Evolutionary conservation across 2,329 filamentous ascomycete species (phyloP).

Genomic region (Penicillium sp.): DNA sequence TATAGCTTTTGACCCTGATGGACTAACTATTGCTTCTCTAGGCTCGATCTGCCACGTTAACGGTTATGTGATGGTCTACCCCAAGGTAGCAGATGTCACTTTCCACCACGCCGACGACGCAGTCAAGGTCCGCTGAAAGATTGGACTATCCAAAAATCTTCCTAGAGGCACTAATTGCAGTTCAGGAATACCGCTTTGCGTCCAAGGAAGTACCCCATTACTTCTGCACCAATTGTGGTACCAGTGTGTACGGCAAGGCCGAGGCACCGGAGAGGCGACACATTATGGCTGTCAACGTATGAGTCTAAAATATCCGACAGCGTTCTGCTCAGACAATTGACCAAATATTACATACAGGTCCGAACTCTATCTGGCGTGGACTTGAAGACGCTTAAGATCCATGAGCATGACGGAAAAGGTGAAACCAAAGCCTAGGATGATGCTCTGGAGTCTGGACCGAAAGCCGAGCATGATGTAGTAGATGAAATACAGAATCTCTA

Average conservation of each 20-base stretch:
- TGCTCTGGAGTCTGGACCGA: not conserved
- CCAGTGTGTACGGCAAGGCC: constrained; percentile 28
- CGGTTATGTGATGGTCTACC: constrained; percentile 34
- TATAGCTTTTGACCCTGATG: not conserved
- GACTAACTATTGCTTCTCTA: constrained; percentile 1
- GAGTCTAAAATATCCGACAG: not conserved
- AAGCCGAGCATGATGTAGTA: not conserved
- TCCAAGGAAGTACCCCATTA: constrained; percentile 29
- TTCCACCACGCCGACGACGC: constrained; percentile 23
- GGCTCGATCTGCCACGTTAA: constrained; percentile 34
- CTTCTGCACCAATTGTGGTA: constrained; percentile 35
- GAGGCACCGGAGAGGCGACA: constrained; percentile 18
- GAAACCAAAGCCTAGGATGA: not conserved
- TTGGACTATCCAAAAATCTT: not conserved
- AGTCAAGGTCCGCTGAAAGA: constrained; percentile 18
- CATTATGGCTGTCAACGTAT: constrained; percentile 34
- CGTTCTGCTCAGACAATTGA: not conserved
- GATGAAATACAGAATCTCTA: not conserved
- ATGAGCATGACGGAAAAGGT: constrained; percentile 22
- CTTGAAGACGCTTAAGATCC: constrained; percentile 27
- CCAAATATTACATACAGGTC: constrained; percentile 15
- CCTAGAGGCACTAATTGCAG: not conserved
- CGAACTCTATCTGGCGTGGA: constrained; percentile 30
- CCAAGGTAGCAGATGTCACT: constrained; percentile 22
- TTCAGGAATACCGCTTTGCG: constrained; percentile 31